Evolutionary conservation across 2,329 filamentous ascomycete species (phyloP).

Genomic region (Neonectria ditissima): DNA sequence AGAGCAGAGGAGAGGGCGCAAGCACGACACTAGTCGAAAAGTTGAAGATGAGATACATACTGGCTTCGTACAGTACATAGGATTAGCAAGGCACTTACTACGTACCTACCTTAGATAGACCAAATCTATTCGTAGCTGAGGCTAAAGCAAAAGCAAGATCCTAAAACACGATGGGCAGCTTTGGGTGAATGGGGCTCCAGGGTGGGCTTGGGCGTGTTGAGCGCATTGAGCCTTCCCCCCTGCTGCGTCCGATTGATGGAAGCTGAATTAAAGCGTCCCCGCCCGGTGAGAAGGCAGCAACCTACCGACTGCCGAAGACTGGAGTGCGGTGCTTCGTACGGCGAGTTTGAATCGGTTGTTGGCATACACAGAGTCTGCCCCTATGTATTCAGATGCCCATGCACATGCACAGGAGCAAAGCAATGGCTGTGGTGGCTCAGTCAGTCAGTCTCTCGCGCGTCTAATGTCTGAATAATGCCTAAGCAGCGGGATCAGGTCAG

Average conservation of each 20-base stretch:
- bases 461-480: conserved; percentile 1
- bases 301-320: not conserved
- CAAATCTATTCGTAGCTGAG: conserved; percentile 24
- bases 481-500: conserved; percentile 24
- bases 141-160: conserved; percentile 35
- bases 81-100: too few relatives aligned
- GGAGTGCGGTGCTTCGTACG: not conserved
- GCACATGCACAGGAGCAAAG: not conserved
- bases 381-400: not conserved
- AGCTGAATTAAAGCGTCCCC: conserved; percentile 14
- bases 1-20: conserved; percentile 1
- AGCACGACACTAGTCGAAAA: not conserved
- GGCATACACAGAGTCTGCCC: not conserved
- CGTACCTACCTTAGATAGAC: too few relatives aligned
- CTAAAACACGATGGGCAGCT: conserved; percentile 33
- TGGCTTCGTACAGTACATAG: conserved; percentile 14
- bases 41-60: conserved; percentile 4
- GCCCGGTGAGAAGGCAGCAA: conserved; percentile 15
- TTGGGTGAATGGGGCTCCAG: conserved; percentile 24
- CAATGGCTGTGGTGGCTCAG: not conserved
- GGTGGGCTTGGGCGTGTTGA: conserved; percentile 1
- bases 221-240: conserved; percentile 31
- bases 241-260: conserved; percentile 12
- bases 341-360: not conserved
- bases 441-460: not conserved